Conservation (phyloP, 257 asterid species). For the Gentiana straminea region DNA sequence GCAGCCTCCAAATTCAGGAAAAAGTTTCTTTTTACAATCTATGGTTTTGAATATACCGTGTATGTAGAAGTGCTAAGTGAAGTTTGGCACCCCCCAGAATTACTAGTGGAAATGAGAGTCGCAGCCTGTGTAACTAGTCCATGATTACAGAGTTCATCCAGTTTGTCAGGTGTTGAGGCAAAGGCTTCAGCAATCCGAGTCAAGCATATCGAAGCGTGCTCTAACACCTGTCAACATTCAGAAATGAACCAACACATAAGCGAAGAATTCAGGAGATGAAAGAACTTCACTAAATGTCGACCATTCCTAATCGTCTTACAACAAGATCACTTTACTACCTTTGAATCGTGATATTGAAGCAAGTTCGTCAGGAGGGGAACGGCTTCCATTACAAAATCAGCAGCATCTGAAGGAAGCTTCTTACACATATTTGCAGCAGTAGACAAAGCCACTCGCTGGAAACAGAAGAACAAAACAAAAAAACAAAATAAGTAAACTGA, state of each 20-base stretch:
- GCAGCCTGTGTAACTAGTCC: conserved; percentile 96
- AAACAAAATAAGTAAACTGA: neutral
- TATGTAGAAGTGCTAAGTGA: conserved; percentile 87
- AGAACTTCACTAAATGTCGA: neutral
- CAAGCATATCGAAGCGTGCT: conserved; percentile 92
- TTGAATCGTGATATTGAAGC: conserved; percentile 95
- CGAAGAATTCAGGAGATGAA: neutral
- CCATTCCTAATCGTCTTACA: neutral
- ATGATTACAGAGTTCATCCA: conserved; percentile 90
- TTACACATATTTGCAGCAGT: conserved; percentile 99
- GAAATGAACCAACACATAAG: neutral
- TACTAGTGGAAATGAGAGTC: conserved; percentile 73
- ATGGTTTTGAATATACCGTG: conserved; percentile 41
- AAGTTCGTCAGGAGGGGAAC: conserved; percentile 95
- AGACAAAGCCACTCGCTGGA: conserved; percentile 87
- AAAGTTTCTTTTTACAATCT: neutral
- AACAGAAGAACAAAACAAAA: conserved; percentile 4
- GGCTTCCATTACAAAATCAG: conserved; percentile 99
- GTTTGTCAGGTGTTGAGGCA: conserved; percentile 89
- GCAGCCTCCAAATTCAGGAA: conserved; percentile 10
- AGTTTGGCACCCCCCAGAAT: conserved; percentile 90
- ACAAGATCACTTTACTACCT: conserved; percentile 34
- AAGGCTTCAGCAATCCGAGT: conserved; percentile 98
- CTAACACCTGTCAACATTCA: conserved; percentile 45
- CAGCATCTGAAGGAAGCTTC: conserved; percentile 93